Conservation (phyloP, 306 rosid genomes). For the Hylodesmum podocarpum region DNA sequence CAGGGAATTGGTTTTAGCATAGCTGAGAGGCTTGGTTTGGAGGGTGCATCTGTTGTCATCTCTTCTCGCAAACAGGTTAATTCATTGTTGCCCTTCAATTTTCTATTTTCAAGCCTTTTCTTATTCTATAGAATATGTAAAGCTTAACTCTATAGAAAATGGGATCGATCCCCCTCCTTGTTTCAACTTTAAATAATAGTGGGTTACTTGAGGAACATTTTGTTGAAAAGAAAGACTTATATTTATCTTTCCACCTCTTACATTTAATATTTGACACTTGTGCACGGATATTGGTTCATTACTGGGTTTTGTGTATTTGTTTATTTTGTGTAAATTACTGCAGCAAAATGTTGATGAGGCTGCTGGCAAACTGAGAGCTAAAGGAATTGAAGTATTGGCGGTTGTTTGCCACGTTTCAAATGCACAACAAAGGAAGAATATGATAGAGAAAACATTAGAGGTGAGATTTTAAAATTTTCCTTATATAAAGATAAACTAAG, state of each 20-base stretch:
- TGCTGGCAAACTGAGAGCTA: slow-evolving; percentile 57
- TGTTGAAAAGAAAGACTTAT: neutral
- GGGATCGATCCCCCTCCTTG: neutral
- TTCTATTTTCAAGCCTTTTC: neutral
- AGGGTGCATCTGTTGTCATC: slow-evolving; percentile 85
- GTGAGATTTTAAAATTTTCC: slow-evolving; percentile 35
- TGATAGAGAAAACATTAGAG: slow-evolving; percentile 65
- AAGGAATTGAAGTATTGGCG: slow-evolving; percentile 65
- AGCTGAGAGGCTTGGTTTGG: slow-evolving; percentile 82
- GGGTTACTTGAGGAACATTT: too few relatives aligned
- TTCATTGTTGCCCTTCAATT: slow-evolving; percentile 18
- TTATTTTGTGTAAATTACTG: neutral
- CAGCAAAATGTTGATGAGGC: slow-evolving; percentile 85
- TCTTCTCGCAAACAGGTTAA: slow-evolving; percentile 82
- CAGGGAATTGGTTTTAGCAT: slow-evolving; percentile 89
- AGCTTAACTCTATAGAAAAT: neutral
- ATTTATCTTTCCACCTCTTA: neutral
- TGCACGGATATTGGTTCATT: neutral
- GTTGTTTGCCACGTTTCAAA: slow-evolving; percentile 79
- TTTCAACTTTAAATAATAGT: neutral
- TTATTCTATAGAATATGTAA: neutral
- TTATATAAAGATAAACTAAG: neutral
- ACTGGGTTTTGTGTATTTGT: neutral
- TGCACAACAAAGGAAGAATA: slow-evolving; percentile 70
- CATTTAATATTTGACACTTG: neutral